Conservation (phyloP, 164 flowering plant genomes). For the Pachysandra terminalis region DNA sequence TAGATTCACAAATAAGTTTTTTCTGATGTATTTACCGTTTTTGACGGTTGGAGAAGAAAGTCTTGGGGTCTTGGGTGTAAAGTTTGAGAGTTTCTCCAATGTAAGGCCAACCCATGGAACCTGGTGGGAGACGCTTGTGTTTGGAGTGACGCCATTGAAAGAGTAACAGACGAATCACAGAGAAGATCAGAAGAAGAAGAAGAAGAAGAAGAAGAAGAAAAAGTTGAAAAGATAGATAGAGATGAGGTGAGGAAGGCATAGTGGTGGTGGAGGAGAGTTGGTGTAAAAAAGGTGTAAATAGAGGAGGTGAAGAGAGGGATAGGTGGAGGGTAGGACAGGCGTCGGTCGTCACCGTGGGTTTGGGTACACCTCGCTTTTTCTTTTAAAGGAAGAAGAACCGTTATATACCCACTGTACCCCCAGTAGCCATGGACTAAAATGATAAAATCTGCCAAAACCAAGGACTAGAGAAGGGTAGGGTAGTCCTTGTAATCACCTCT, state of each 20-base stretch:
- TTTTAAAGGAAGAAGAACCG: too few relatives aligned
- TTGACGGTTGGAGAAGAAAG: constrained; percentile 45
- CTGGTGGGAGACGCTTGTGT: background rate
- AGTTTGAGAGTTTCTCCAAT: constrained; percentile 55
- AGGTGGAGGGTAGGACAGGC: too few relatives aligned
- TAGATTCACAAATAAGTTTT: too few relatives aligned
- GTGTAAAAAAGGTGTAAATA: too few relatives aligned
- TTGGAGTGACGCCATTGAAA: background rate
- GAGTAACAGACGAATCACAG: background rate
- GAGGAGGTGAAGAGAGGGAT: too few relatives aligned
- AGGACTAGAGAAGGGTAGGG: too few relatives aligned
- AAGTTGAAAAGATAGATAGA: background rate
- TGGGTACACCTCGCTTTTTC: too few relatives aligned
- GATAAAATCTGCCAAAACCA: too few relatives aligned
- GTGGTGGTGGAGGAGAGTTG: background rate
- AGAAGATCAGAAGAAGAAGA: background rate
- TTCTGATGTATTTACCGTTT: constrained; percentile 29
- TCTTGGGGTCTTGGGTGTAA: constrained; percentile 52
- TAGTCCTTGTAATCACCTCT: too few relatives aligned
- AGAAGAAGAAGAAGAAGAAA: background rate
- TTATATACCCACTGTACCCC: too few relatives aligned
- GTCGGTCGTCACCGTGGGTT: too few relatives aligned
- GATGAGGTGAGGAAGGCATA: background rate
- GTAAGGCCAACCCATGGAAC: constrained; percentile 54
- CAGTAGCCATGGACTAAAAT: too few relatives aligned